Percentiles rank a stretch among this genome's conserved stretches.
phyloP scores from a whole-genome alignment of 768 basidiomycete genomes.

The Leucocoprinus sp. region DNA sequence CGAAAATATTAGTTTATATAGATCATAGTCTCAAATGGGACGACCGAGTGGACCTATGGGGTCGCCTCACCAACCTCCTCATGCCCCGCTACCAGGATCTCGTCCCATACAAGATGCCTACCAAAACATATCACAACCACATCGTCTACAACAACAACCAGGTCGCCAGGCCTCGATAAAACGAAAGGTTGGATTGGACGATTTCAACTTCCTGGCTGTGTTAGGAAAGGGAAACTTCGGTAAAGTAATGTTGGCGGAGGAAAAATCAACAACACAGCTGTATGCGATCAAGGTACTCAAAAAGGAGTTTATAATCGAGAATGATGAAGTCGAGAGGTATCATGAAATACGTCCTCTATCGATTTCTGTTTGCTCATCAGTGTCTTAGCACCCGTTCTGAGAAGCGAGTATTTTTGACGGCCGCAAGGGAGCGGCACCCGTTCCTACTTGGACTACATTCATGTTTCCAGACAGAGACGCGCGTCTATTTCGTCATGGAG shows the following conservation, averaged over 20 bases:
- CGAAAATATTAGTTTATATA: neutral
- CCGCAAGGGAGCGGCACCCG: conserved; percentile 95
- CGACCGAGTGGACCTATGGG: conserved; percentile 15
- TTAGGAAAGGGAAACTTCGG: conserved; percentile 99
- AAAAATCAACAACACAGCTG: conserved; percentile 81
- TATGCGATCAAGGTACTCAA: conserved; percentile 99
- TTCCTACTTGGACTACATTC: conserved; percentile 96
- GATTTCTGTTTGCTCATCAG: neutral
- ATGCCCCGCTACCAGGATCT: conserved; percentile 9
- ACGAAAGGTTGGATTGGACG: conserved; percentile 92
- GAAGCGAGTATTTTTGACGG: conserved; percentile 95
- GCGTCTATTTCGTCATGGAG: conserved; percentile 99
- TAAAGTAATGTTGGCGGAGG: conserved; percentile 99
- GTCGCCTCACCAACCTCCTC: conserved; percentile 18
- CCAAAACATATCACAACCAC: conserved; percentile 13
- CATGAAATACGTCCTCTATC: conserved; percentile 12
- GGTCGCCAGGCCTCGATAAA: conserved; percentile 43
- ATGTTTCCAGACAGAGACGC: conserved; percentile 99
- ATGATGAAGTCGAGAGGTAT: conserved; percentile 98
- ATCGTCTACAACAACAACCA: conserved; percentile 24
- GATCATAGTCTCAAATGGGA: conserved; percentile 1
- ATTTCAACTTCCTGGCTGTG: conserved; percentile 98
- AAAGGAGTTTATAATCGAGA: conserved; percentile 99
- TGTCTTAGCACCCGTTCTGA: conserved; percentile 85
- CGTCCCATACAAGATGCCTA: conserved; percentile 15